Evolutionary conservation across 805 yeast species (phyloP), one percentile per base, ranked within the genome.

Genomic region (Scheffersomyces lignosus): DNA sequence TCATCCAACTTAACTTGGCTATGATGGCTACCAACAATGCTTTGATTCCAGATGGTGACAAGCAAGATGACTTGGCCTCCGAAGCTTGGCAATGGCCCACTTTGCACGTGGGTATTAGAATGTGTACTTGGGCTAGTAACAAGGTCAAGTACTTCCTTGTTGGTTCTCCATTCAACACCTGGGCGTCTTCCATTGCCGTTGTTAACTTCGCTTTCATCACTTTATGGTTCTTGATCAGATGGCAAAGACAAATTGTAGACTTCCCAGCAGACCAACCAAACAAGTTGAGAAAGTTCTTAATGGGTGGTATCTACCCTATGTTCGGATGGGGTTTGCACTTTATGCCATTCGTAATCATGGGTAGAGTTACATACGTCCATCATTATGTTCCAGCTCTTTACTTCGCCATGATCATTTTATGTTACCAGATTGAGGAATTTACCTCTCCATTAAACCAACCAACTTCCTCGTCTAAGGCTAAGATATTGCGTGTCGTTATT

Each of bases 351-450:
- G 78, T 84, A 22, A 64, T 88, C 41, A 91, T 91, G 99, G 89
- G 95, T 9, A 85, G 99, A 71, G 97, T 93, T 39, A 89, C 96
- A 2, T 91, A 93, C 60, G 93, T 91, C 23, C 99, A 91, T 65
- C 99, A 91, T 62, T 91, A 91, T 63, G 78, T 89, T 48, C 99
- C 99, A 10, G 96, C 98, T 1, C 74, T 90, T 45, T 91, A 86
- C 66, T 91, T 91, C 81, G 98, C 98, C 34, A 83, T 89, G 70
- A 68, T 90, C 46, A 82, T 87, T 20, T 72, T 80, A 48, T 79
- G 78, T 38, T 85, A 77, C 55, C 61, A 77, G 46, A 64, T 83
- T 31, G 87, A 83, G 44, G 61, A 65, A 26, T 52, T 66, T 36
- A 58, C 74, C 15, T 15, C 32, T 14, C 55, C 56, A 24, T 58